These are phyloP conservation scores for Fusarium graminum DNA, from an alignment of 2,329 filamentous ascomycete genomes.

Conservation along the genomic window DNA sequence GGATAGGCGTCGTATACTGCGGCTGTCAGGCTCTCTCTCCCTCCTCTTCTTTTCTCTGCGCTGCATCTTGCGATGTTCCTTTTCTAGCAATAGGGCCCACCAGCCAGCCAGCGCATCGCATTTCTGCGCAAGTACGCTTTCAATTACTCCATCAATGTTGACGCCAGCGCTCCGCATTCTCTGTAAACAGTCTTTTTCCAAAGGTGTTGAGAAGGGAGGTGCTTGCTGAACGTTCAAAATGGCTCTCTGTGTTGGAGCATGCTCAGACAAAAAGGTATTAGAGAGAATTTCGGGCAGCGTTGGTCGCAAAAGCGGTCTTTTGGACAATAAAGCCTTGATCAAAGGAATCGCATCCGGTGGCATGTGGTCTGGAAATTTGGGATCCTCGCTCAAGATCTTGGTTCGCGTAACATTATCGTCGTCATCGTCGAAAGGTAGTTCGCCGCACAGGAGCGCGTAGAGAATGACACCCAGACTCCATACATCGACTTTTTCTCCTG, in stretches of 20 bases:
- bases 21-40: slow-evolving; percentile 85
- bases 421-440: slow-evolving; percentile 96
- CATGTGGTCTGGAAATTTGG: slow-evolving; percentile 84
- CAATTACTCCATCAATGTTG: slow-evolving; percentile 93
- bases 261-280: slow-evolving; percentile 88
- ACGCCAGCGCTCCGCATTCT: slow-evolving; percentile 95
- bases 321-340: slow-evolving; percentile 85
- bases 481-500: slow-evolving; percentile 96
- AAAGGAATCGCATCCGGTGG: slow-evolving; percentile 82
- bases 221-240: slow-evolving; percentile 87
- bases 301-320: slow-evolving; percentile 86
- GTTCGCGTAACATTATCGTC: slow-evolving; percentile 88
- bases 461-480: slow-evolving; percentile 91
- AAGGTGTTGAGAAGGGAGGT: slow-evolving; percentile 82
- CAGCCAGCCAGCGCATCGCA: slow-evolving; percentile 93
- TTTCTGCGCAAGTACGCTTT: slow-evolving; percentile 89
- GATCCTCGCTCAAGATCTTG: slow-evolving; percentile 87
- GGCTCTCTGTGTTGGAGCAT: slow-evolving; percentile 88
- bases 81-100: slow-evolving; percentile 96
- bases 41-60: slow-evolving; percentile 85
- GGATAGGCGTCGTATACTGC: slow-evolving; percentile 84
- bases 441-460: slow-evolving; percentile 84
- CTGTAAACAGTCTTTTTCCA: slow-evolving; percentile 92
- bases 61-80: slow-evolving; percentile 88
- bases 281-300: slow-evolving; percentile 85